Evolutionary conservation across 768 basidiomycete genomes (phyloP), one percentile per base, ranked within the genome.

Genomic region (Amanita brunnescens): DNA sequence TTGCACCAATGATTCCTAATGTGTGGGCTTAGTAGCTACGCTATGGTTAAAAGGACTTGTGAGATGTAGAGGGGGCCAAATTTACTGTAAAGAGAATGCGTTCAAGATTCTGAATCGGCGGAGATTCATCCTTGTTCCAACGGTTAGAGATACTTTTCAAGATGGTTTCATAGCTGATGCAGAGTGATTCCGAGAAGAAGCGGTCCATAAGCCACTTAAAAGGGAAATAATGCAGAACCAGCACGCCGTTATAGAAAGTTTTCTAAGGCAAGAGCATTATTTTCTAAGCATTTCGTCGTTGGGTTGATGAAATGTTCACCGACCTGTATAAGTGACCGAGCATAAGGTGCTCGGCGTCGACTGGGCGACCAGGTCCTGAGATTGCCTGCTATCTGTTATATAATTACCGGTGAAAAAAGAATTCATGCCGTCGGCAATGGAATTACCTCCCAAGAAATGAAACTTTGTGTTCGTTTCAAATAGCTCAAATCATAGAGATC

Each of bases 291-390:
- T 35, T 44, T 13, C 8, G 2, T 8, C 20, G 23, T 35, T 37
- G 23, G 38, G 13, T 3, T 29, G 26, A 23, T 34, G 44, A 40
- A 9, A 20, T 13, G 12, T 42, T 32, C 33, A 55, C 69, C 41
- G 57, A 80, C 87, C 74, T 87, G 86, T 5, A 70, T 73, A 24
- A 76, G 65, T 12, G 86, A 85, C 16, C 88, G 77, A 10, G 83
- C 60, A 57, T 83, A 88, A 0, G 86, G 74, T 5, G 45, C 14
- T 20, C 29, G 52, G 3, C 23, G n/a, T 18, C 37, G 52, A 10
- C 38, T 5, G 38, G 46, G 9, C 13, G 29, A 47, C 52, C 52
- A 53, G 33, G 47, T 14, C 6, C 52, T 34, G 10, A 46, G 37
- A 33, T 26, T 46, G 26, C 35, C 52, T 44, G 35, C 75, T 41